Evolutionary conservation across 805 yeast genomes (phyloP).

Genomic region (Metschnikowia lunata): DNA sequence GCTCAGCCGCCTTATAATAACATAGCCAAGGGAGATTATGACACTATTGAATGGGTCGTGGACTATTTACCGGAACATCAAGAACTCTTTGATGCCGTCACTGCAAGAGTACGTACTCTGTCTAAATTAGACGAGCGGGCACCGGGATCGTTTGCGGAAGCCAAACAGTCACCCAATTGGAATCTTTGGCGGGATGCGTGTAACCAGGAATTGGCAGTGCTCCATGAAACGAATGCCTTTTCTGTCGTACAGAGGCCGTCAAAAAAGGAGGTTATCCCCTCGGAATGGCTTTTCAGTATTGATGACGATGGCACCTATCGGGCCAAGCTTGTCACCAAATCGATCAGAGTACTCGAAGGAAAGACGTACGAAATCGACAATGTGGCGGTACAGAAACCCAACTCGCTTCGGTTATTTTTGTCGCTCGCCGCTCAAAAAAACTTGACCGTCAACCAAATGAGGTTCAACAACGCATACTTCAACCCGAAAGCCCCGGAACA

Average conservation of each 20-base stretch:
- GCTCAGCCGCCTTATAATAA: not conserved
- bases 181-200: constrained; percentile 2
- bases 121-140: not conserved
- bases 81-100: not conserved
- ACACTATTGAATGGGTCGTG: not conserved
- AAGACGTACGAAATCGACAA: not conserved
- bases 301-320: not conserved
- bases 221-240: not conserved
- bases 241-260: not conserved
- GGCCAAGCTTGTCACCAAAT: not conserved
- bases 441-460: not conserved
- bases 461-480: not conserved
- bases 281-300: constrained; percentile 1
- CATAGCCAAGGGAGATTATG: not conserved
- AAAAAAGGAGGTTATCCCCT: too few species aligned
- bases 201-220: not conserved
- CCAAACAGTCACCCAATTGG: not conserved
- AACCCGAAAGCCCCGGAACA: not conserved
- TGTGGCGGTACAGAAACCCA: not conserved
- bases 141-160: not conserved
- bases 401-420: not conserved
- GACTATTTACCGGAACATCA: not conserved
- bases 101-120: not conserved
- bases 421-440: not conserved
- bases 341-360: not conserved